phyloP scores from a whole-genome alignment of 2,329 filamentous ascomycete species.

The Neofusicoccum cordaticola region DNA sequence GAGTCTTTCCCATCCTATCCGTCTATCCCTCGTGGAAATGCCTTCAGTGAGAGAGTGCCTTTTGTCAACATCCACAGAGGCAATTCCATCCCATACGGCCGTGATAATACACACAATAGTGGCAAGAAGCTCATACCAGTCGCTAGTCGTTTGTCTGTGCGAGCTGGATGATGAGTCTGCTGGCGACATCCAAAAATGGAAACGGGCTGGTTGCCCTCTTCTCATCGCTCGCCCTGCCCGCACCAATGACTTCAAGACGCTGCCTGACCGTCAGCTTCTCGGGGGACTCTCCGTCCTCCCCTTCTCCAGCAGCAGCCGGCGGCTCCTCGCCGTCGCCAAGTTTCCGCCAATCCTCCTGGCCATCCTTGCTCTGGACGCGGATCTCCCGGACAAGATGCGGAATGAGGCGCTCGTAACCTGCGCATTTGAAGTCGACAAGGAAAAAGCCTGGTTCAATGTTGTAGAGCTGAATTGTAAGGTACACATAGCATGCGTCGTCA shows the following conservation, averaged over 20 bases:
- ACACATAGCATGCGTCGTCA: constrained; percentile 78
- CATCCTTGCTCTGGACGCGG: constrained; percentile 24
- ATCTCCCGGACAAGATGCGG: constrained; percentile 41
- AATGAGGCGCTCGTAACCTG: constrained; percentile 88
- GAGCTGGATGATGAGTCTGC: constrained; percentile 86
- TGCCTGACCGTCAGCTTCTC: constrained; percentile 35
- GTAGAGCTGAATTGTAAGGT: constrained; percentile 94
- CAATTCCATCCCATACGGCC: not conserved
- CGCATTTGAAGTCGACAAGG: constrained; percentile 96
- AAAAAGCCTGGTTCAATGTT: constrained; percentile 86
- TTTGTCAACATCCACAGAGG: not conserved
- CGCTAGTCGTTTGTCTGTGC: constrained; percentile 51
- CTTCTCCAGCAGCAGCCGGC: constrained; percentile 26
- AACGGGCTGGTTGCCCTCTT: constrained; percentile 95
- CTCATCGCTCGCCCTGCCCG: constrained; percentile 64
- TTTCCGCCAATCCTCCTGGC: constrained; percentile 23
- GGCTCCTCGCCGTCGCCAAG: constrained; percentile 32
- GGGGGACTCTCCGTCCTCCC: constrained; percentile 25
- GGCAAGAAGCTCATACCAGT: not conserved
- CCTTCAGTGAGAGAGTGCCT: not conserved
- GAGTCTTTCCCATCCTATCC: not conserved
- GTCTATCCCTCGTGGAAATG: not conserved
- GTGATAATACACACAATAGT: not conserved
- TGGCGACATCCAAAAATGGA: constrained; percentile 91
- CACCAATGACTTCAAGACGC: constrained; percentile 42